These are phyloP conservation scores for Colletotrichum liriopes DNA, from an alignment of 2,329 filamentous ascomycete genomes.

Conservation along the genomic window DNA sequence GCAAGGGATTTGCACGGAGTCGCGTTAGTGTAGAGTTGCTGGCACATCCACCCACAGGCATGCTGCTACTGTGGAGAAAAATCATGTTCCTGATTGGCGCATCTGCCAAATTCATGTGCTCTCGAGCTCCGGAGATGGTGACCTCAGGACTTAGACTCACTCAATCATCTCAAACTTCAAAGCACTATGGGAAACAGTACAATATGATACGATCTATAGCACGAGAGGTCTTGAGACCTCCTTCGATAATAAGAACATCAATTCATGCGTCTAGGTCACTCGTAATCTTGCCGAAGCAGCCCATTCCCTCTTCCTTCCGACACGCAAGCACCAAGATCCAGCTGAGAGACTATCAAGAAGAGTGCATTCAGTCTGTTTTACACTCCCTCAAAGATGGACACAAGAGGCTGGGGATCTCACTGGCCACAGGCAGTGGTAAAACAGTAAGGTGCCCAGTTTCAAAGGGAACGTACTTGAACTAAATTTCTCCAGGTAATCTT, in stretches of 20 bases:
- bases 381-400: constrained; percentile 78
- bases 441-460: constrained; percentile 68
- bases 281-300: not conserved
- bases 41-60: not conserved
- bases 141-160: not conserved
- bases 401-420: constrained; percentile 85
- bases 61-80: not conserved
- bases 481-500: constrained; percentile 81
- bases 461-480: constrained; percentile 2
- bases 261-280: not conserved
- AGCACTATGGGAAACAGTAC: not conserved
- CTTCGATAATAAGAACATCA: not conserved
- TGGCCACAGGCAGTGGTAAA: constrained; percentile 92
- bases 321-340: constrained; percentile 58
- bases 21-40: not conserved
- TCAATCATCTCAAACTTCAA: not conserved
- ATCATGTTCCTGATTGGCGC: not conserved
- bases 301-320: not conserved
- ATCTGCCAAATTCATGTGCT: constrained; percentile 1
- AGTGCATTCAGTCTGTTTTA: constrained; percentile 89
- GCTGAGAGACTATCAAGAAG: constrained; percentile 89
- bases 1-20: not conserved
- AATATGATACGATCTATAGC: constrained; percentile 15
- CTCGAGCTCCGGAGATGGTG: not conserved
- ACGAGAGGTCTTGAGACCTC: not conserved